Conservation (phyloP, 75 land plant genomes). For the Sequoia sempervirens region DNA sequence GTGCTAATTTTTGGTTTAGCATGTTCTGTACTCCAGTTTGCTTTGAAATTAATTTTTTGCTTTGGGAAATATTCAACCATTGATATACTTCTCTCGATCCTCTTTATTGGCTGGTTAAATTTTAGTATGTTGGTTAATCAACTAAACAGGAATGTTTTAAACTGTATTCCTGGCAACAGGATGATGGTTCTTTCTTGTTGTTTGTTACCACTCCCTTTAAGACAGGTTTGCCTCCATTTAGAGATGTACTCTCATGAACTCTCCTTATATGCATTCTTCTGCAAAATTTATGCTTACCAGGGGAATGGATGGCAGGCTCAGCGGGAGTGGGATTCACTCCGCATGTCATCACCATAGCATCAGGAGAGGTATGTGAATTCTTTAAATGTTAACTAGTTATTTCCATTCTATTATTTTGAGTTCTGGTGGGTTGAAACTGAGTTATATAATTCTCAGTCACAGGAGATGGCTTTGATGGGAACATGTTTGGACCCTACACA, state of each 20-base stretch:
- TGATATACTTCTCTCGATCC: not conserved
- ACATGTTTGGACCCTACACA: not conserved
- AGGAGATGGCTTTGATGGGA: not conserved
- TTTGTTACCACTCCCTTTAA: slow-evolving; percentile 1
- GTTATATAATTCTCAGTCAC: not conserved
- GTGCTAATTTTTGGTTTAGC: not conserved
- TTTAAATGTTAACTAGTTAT: slow-evolving; percentile 1
- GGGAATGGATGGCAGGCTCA: slow-evolving; percentile 63
- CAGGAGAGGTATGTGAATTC: slow-evolving; percentile 61
- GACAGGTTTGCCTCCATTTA: not conserved
- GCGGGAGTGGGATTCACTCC: slow-evolving; percentile 86
- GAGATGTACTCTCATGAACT: not conserved
- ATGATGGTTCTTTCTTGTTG: not conserved
- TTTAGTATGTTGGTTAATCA: not conserved
- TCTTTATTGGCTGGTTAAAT: not conserved
- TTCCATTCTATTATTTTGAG: not conserved
- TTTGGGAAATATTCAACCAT: not conserved
- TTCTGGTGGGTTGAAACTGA: not conserved
- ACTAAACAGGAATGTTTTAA: not conserved
- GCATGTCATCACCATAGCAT: slow-evolving; percentile 63
- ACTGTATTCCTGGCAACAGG: not conserved
- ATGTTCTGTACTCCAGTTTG: not conserved
- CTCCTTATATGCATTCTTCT: slow-evolving; percentile 3
- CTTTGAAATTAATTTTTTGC: not conserved
- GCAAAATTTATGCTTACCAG: slow-evolving; percentile 26